These are phyloP conservation scores for Diutina scorzettiae DNA, from an alignment of 1,139 yeast species.

Conservation along the genomic window DNA sequence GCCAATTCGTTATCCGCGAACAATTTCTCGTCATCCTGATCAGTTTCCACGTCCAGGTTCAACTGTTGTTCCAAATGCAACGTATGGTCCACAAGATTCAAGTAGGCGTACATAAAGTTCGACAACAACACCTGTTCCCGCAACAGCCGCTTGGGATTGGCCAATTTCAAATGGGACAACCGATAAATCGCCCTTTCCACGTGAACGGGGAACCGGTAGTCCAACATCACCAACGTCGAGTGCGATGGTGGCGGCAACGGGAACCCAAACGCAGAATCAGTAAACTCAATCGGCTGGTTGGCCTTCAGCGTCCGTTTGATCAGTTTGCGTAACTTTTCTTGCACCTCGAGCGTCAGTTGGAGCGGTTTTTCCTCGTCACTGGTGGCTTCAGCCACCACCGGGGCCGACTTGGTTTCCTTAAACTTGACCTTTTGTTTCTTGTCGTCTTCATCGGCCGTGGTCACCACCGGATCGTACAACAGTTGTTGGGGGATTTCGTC, in stretches of 20 bases:
- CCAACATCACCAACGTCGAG: constrained; percentile 67
- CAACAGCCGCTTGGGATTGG: constrained; percentile 84
- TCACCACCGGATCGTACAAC: constrained; percentile 4
- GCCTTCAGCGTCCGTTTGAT: constrained; percentile 33
- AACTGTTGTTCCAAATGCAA: constrained; percentile 54
- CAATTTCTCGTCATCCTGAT: constrained; percentile 10
- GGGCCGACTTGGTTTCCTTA: not conserved
- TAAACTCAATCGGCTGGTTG: constrained; percentile 66
- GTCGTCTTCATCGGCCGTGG: constrained; percentile 7
- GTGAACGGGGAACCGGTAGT: constrained; percentile 81
- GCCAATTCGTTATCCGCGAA: not conserved
- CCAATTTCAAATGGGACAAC: constrained; percentile 80
- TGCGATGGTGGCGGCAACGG: constrained; percentile 72
- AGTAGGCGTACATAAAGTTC: constrained; percentile 94
- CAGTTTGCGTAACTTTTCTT: constrained; percentile 33
- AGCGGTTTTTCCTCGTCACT: constrained; percentile 14
- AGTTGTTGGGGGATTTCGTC: not conserved
- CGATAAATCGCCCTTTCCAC: constrained; percentile 93
- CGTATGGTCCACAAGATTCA: constrained; percentile 87
- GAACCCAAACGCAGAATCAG: constrained; percentile 77
- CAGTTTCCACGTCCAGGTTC: constrained; percentile 10
- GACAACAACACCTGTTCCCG: constrained; percentile 86
- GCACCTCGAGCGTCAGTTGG: constrained; percentile 31
- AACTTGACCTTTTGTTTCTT: constrained; percentile 8
- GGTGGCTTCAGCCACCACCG: not conserved